A percentile compares a stretch with the other conserved stretches of the same genome.
Evolutionary conservation across 208 protist species (phyloP).

Genomic region (Phytomonas serpens): DNA sequence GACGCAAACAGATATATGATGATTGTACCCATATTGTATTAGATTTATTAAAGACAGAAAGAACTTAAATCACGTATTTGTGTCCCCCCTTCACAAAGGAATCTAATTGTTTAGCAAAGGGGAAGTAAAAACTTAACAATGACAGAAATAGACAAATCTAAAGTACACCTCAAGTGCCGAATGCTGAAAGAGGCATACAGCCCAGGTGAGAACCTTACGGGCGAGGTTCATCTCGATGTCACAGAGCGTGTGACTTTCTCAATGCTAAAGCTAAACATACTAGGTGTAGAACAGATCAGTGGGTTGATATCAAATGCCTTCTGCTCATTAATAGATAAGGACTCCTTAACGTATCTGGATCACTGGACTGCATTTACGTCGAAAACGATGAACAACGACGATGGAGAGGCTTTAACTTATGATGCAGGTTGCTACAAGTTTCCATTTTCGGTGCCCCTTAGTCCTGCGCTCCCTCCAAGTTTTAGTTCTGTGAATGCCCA

Average conservation of each 20-base stretch:
- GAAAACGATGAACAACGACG: background rate
- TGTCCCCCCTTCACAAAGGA: background rate
- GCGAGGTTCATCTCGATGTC: conserved; percentile 12
- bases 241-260: conserved; percentile 17
- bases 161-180: conserved; percentile 11
- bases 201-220: conserved; percentile 9
- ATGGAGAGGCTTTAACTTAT: conserved; percentile 11
- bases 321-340: background rate
- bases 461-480: conserved; percentile 9
- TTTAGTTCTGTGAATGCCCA: conserved; percentile 7
- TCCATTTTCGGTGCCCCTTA: conserved; percentile 13
- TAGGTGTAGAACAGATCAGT: background rate
- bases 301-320: background rate
- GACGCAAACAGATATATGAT: background rate
- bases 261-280: background rate
- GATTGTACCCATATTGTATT: background rate
- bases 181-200: background rate
- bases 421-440: conserved; percentile 15
- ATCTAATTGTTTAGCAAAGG: background rate
- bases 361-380: background rate
- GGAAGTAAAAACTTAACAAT: background rate
- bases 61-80: background rate
- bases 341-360: background rate
- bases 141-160: conserved; percentile 15
- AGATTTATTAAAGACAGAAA: background rate